Evolutionary conservation across 139 green algal species (phyloP).

Genomic region (Mychonastes homosphaera): DNA sequence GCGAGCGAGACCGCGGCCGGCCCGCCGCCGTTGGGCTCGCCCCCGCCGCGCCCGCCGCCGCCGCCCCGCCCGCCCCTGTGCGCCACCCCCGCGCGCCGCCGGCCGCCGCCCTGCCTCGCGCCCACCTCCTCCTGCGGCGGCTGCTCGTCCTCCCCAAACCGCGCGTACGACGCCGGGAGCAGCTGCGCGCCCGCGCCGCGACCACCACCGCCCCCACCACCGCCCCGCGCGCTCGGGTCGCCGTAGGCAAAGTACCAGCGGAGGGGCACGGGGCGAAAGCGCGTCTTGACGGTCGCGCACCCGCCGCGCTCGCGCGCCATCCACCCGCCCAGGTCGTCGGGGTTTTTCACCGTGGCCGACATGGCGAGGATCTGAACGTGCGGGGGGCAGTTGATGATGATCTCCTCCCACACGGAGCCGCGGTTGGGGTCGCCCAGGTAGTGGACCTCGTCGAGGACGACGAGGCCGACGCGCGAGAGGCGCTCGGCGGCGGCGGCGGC

Average conservation of each 20-base stretch:
- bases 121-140: too few species aligned
- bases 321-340: conserved; percentile 84
- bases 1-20: conserved; percentile 31
- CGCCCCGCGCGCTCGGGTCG: conserved; percentile 4
- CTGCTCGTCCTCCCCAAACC: too few species aligned
- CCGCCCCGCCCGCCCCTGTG: background rate
- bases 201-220: background rate
- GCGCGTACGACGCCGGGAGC: too few species aligned
- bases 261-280: conserved; percentile 82
- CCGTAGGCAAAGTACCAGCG: conserved; percentile 74
- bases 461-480: conserved; percentile 70
- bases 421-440: conserved; percentile 67
- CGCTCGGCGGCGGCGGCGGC: conserved; percentile 34
- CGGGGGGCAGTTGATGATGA: conserved; percentile 88
- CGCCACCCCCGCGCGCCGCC: background rate
- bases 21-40: background rate
- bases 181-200: background rate
- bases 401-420: conserved; percentile 94
- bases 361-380: conserved; percentile 84
- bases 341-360: conserved; percentile 90
- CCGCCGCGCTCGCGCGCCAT: conserved; percentile 68
- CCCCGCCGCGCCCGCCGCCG: conserved; percentile 7
- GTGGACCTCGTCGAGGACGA: conserved; percentile 94
- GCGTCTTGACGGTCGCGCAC: conserved; percentile 66
- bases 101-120: background rate